A percentile compares a stretch with the other conserved stretches of the same genome.
phyloP scores from a whole-genome alignment of 495 filamentous ascomycete genomes.

The Clavariopsis aquatica region DNA sequence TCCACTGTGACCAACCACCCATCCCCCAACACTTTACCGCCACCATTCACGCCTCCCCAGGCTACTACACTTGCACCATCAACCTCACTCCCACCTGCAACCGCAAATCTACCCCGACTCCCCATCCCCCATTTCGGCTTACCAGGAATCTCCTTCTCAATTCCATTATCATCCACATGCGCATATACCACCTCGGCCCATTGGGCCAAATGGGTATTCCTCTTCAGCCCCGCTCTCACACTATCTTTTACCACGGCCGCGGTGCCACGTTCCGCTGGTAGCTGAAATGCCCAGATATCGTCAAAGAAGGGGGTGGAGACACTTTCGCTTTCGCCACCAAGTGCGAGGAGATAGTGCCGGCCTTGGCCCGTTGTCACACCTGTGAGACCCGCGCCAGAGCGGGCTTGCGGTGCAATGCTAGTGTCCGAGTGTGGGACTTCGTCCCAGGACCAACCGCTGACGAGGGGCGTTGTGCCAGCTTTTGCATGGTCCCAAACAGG shows the following conservation, averaged over 20 bases:
- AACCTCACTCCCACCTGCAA: conserved; percentile 40
- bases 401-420: conserved; percentile 13
- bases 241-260: conserved; percentile 56
- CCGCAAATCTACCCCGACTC: conserved; percentile 32
- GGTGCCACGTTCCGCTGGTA: conserved; percentile 54
- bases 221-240: conserved; percentile 29
- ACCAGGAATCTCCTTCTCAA: conserved; percentile 33
- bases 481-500: conserved; percentile 28
- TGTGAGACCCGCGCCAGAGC: conserved; percentile 33
- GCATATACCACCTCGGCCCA: conserved; percentile 53
- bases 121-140: conserved; percentile 35
- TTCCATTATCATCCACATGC: conserved; percentile 35
- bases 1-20: conserved; percentile 45
- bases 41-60: conserved; percentile 43
- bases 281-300: conserved; percentile 44
- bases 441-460: conserved; percentile 32
- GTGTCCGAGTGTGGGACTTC: conserved; percentile 8
- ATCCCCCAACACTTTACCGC: conserved; percentile 39
- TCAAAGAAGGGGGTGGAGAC: conserved; percentile 26
- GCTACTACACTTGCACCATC: conserved; percentile 44
- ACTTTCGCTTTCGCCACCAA: conserved; percentile 34
- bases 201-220: conserved; percentile 42
- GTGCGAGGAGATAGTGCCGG: conserved; percentile 40
- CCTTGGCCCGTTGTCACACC: conserved; percentile 44
- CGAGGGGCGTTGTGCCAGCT: conserved; percentile 33